Evolutionary conservation across 2,329 filamentous ascomycete genomes (phyloP).

Genomic region (Blastomyces percursus): DNA sequence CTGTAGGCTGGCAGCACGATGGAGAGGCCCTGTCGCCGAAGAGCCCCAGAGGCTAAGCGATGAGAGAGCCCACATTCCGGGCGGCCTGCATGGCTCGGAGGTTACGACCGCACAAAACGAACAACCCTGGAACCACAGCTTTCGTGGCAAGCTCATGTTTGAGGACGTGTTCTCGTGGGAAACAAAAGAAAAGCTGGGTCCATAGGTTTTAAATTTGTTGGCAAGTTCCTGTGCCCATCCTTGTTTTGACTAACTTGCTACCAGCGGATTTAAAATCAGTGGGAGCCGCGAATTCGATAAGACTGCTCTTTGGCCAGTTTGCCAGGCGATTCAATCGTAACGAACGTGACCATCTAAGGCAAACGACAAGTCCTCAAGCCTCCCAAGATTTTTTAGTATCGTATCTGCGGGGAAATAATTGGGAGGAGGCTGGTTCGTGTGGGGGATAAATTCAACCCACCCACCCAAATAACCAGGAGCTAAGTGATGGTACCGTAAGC

Average conservation of each 20-base stretch:
- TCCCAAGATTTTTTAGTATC: background rate
- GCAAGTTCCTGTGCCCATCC: no score
- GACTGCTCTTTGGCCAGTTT: background rate
- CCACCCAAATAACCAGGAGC: background rate
- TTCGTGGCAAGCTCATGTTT: constrained; percentile 7
- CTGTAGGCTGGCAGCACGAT: background rate
- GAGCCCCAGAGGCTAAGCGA: background rate
- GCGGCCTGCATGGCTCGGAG: background rate
- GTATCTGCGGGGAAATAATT: background rate
- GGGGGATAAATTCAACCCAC: background rate
- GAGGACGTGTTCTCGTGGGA: background rate
- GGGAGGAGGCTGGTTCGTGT: background rate
- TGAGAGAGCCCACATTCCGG: background rate
- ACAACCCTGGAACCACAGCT: background rate
- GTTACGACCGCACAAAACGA: background rate
- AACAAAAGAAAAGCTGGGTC: background rate
- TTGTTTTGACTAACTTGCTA: background rate
- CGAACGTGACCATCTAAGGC: background rate
- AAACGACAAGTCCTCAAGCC: background rate
- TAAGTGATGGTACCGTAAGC: background rate
- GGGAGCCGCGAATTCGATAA: no score
- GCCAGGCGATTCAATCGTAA: background rate
- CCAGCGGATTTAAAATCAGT: background rate
- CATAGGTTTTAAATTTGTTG: no score
- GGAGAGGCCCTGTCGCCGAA: background rate